Evolutionary conservation across 2,329 filamentous ascomycete genomes (phyloP).

Genomic region (Fusarium oxysporum): DNA sequence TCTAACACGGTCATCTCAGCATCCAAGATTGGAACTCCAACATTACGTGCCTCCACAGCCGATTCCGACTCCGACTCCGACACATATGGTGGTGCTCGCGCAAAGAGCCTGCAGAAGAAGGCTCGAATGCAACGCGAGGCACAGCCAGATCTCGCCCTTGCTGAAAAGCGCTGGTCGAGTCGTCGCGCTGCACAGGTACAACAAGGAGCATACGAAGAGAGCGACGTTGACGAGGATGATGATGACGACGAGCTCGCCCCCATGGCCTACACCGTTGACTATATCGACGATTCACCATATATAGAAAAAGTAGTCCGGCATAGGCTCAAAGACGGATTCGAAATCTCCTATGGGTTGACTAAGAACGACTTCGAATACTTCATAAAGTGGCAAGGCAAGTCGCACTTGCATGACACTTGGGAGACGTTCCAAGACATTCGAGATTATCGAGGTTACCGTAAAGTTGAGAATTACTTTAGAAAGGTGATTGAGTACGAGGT

Average conservation of each 20-base stretch:
- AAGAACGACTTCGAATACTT: constrained; percentile 87
- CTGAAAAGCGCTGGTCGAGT: constrained; percentile 92
- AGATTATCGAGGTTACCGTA: constrained; percentile 84
- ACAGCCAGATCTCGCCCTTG: constrained; percentile 73
- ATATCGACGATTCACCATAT: constrained; percentile 83
- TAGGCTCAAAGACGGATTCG: constrained; percentile 76
- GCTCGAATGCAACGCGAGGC: constrained; percentile 79
- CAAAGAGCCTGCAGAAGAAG: constrained; percentile 77
- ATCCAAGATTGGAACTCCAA: constrained; percentile 70
- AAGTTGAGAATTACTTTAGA: constrained; percentile 94
- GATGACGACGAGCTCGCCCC: constrained; percentile 70
- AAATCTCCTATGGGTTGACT: constrained; percentile 66
- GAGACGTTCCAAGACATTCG: constrained; percentile 81
- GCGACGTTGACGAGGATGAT: constrained; percentile 72
- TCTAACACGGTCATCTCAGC: constrained; percentile 54
- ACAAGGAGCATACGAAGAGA: constrained; percentile 73
- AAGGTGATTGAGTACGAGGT: constrained; percentile 85
- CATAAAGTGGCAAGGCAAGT: constrained; percentile 98
- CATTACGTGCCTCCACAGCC: constrained; percentile 64
- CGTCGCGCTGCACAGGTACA: constrained; percentile 81
- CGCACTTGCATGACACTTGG: constrained; percentile 96
- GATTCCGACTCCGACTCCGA: constrained; percentile 79
- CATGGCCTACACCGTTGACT: constrained; percentile 75
- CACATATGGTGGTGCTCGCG: constrained; percentile 81
- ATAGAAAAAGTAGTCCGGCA: constrained; percentile 94